phyloP scores from a whole-genome alignment of 2,329 filamentous ascomycete species.

The Penicillium corylophilum region DNA sequence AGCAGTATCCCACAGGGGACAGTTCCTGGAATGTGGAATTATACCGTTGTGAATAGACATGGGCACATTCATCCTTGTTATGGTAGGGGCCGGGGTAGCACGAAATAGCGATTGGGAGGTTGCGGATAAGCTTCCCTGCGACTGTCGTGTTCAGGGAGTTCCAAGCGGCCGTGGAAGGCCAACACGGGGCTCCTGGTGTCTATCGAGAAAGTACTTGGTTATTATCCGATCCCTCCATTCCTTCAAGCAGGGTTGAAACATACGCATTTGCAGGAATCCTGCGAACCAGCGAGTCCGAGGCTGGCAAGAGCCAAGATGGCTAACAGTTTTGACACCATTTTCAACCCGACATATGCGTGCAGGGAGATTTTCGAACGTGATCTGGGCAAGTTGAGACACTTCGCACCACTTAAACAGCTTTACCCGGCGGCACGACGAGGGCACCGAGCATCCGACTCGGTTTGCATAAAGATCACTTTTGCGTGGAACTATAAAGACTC shows the following conservation, averaged over 20 bases:
- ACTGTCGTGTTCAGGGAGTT: slow-evolving; percentile 33
- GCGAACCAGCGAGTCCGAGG: not conserved
- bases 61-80: slow-evolving; percentile 23
- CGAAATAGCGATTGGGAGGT: slow-evolving; percentile 32
- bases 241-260: not conserved
- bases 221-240: not conserved
- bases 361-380: not conserved
- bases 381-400: not conserved
- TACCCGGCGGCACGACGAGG: not conserved
- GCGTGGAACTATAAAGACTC: not conserved
- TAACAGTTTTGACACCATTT: not conserved
- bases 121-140: slow-evolving; percentile 33
- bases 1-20: slow-evolving; percentile 27
- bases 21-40: slow-evolving; percentile 30
- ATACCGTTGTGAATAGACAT: slow-evolving; percentile 25
- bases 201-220: slow-evolving; percentile 1
- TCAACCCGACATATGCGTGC: not conserved
- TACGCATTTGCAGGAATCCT: not conserved
- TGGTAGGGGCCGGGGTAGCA: slow-evolving; percentile 35
- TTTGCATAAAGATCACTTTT: not conserved
- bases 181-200: slow-evolving; percentile 30
- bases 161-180: slow-evolving; percentile 33
- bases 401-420: not conserved
- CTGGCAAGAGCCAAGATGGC: not conserved
- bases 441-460: not conserved